Conservation (phyloP, 257 asterid genomes). For the Solanum clarkiae region DNA sequence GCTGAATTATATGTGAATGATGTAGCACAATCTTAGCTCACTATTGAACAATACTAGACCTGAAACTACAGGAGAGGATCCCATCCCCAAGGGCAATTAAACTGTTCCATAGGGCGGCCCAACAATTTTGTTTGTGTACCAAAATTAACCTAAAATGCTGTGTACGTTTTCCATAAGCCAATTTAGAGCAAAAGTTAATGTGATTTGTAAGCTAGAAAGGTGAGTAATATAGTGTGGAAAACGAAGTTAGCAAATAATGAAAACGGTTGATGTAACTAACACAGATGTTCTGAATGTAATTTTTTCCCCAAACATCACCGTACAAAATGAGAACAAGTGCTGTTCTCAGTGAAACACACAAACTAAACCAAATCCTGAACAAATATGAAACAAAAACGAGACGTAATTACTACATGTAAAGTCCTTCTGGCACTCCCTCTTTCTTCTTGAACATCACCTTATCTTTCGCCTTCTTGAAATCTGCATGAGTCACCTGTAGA, state of each 20-base stretch:
- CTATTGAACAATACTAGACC: no score
- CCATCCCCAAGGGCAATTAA: neutral
- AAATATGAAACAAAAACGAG: neutral
- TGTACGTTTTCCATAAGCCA: neutral
- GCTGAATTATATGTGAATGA: no score
- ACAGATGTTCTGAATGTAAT: neutral
- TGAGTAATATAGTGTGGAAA: neutral
- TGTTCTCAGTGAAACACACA: neutral
- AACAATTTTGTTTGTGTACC: neutral
- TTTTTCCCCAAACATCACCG: neutral
- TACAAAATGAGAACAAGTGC: neutral
- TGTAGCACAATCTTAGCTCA: no score
- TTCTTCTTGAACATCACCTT: slow-evolving; percentile 51
- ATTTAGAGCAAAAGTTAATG: neutral
- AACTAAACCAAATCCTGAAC: neutral
- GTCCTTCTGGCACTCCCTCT: slow-evolving; percentile 48
- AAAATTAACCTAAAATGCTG: neutral
- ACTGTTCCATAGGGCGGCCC: neutral
- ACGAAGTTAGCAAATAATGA: neutral
- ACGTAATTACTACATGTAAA: slow-evolving; percentile 21
- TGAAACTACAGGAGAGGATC: no score
- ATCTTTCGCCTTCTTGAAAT: slow-evolving; percentile 49
- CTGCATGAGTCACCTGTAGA: slow-evolving; percentile 26
- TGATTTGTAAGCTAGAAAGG: neutral
- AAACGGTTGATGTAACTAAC: neutral